These are phyloP conservation scores for Botryotinia globosa DNA, from an alignment of 2,329 filamentous ascomycete genomes.

Conservation along the genomic window DNA sequence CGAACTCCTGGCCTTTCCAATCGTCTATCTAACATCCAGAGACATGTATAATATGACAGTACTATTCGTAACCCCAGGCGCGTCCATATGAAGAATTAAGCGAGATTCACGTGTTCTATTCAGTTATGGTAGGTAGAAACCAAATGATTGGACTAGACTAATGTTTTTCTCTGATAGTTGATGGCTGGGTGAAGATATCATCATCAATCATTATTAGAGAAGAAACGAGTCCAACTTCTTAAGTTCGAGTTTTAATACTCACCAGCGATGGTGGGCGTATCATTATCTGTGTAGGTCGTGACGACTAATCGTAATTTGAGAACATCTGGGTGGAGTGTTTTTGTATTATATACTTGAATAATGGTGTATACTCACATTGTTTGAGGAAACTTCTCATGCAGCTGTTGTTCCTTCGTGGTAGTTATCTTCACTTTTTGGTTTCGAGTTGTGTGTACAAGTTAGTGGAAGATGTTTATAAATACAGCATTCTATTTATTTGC, in stretches of 20 bases:
- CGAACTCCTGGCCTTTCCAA: rapidly evolving
- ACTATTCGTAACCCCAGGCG: not conserved
- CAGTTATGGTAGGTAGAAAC: not conserved
- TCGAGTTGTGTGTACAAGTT: not conserved
- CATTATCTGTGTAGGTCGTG: not conserved
- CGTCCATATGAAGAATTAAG: not conserved
- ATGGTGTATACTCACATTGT: not conserved
- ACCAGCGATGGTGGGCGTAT: not conserved
- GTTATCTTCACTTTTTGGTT: not conserved
- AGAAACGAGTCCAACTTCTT: not conserved
- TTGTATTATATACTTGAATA: not conserved
- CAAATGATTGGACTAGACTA: not conserved
- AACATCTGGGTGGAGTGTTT: not conserved
- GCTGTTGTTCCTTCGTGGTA: not conserved
- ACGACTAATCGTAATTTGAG: not conserved
- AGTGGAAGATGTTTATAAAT: not conserved
- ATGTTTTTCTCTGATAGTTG: not conserved
- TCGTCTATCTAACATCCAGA: not conserved
- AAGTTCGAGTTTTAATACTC: not conserved
- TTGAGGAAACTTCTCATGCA: not conserved
- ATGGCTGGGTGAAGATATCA: not conserved
- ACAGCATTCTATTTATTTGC: not conserved
- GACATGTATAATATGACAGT: not conserved
- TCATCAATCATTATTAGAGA: not conserved
- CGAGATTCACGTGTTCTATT: not conserved